Evolutionary conservation across 208 protist genomes (phyloP).

Genomic region (Leishmania arabica): DNA sequence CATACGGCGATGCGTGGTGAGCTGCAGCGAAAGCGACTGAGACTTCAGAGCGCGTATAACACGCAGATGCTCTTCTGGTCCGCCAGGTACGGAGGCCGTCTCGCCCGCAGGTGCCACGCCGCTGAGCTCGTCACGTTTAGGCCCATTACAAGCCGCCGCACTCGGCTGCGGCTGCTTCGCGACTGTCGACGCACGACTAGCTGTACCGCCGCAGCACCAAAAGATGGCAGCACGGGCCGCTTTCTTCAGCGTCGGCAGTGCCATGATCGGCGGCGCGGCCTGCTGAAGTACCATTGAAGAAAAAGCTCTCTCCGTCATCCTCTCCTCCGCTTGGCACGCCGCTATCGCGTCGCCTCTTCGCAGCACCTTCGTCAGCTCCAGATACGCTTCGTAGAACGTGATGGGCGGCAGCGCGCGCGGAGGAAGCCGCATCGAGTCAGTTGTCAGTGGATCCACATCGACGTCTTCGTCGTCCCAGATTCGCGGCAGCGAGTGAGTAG

Average conservation of each 20-base stretch:
- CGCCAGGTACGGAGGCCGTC: not conserved
- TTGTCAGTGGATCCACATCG: constrained; percentile 24
- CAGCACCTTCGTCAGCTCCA: constrained; percentile 9
- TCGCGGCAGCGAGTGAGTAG: not conserved
- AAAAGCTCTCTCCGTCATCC: too few relatives aligned
- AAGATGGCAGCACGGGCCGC: not conserved
- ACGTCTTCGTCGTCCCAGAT: constrained; percentile 29
- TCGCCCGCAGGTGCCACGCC: not conserved
- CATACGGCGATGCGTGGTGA: constrained; percentile 50
- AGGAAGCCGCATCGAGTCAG: not conserved
- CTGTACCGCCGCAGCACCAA: not conserved
- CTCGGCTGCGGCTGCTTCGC: not conserved
- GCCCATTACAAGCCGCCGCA: not conserved
- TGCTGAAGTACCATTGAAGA: not conserved
- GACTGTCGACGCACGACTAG: not conserved
- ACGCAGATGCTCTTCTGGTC: constrained; percentile 4
- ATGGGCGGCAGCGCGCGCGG: constrained; percentile 2
- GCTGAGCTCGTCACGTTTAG: not conserved
- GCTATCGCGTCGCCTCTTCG: not conserved
- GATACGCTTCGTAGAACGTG: constrained; percentile 25
- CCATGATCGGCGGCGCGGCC: not conserved
- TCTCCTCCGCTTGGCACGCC: too few relatives aligned
- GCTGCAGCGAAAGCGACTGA: constrained; percentile 28
- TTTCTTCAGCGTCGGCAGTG: not conserved
- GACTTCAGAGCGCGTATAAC: constrained; percentile 37